Evolutionary conservation across 257 asterid genomes (phyloP).

Genomic region (Eucommia ulmoides): DNA sequence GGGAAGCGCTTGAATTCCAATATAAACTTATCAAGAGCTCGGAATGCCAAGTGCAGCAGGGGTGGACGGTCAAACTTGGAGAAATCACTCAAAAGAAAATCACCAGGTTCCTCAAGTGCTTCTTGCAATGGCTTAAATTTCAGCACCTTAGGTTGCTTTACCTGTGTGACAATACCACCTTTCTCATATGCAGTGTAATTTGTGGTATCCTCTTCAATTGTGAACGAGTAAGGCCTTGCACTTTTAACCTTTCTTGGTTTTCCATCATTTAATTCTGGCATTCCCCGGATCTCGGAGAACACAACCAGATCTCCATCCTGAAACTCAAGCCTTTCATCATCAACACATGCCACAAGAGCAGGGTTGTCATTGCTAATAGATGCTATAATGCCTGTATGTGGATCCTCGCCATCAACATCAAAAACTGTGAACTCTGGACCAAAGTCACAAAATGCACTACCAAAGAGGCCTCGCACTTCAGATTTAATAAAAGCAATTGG

Average conservation of each 20-base stretch:
- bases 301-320: conserved; percentile 46
- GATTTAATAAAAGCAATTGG: conserved; percentile 41
- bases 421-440: conserved; percentile 37
- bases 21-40: conserved; percentile 31
- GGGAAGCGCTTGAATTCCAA: conserved; percentile 32
- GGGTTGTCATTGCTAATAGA: conserved; percentile 37
- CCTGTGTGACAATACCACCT: conserved; percentile 48
- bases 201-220: conserved; percentile 34
- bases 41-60: conserved; percentile 38
- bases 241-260: conserved; percentile 25
- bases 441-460: conserved; percentile 35
- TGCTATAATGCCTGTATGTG: conserved; percentile 40
- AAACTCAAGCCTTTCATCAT: conserved; percentile 41
- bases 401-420: conserved; percentile 45
- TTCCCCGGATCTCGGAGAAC: conserved; percentile 39
- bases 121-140: conserved; percentile 28
- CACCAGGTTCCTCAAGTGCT: conserved; percentile 41
- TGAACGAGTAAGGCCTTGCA: conserved; percentile 30
- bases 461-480: conserved; percentile 42
- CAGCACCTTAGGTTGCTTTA: conserved; percentile 32
- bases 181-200: conserved; percentile 19
- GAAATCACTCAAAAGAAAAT: conserved; percentile 34
- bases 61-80: conserved; percentile 42
- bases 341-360: conserved; percentile 37
- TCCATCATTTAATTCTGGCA: conserved; percentile 37